phyloP scores from a whole-genome alignment of 2,329 filamentous ascomycete species.

The Aspergillus quadrilineatus region DNA sequence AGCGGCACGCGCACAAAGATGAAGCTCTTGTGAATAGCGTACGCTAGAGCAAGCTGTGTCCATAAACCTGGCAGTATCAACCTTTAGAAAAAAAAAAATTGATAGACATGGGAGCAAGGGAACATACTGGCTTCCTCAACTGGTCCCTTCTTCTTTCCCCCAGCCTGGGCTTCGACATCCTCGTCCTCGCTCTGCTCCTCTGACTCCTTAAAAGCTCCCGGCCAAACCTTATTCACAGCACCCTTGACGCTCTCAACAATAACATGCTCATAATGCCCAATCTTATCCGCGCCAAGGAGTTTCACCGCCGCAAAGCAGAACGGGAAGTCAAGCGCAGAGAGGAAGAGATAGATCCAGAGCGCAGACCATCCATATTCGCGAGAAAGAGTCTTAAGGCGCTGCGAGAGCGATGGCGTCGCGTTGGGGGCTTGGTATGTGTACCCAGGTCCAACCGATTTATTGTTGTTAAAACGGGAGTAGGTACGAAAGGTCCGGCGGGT shows the following conservation, averaged over 20 bases:
- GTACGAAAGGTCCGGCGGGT: slow-evolving; percentile 29
- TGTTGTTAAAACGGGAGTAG: slow-evolving; percentile 13
- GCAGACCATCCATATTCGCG: slow-evolving; percentile 94
- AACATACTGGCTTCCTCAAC: slow-evolving; percentile 67
- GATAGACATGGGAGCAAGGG: neutral
- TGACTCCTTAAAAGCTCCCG: slow-evolving; percentile 17
- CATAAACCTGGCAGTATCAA: slow-evolving; percentile 54
- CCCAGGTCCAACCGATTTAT: slow-evolving; percentile 5
- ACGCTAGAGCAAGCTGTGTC: slow-evolving; percentile 90
- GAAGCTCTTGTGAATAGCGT: slow-evolving; percentile 96
- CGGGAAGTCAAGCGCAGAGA: slow-evolving; percentile 87
- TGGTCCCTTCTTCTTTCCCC: slow-evolving; percentile 60
- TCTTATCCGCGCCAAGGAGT: slow-evolving; percentile 77
- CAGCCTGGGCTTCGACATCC: slow-evolving; percentile 41
- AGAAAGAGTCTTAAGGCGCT: slow-evolving; percentile 76
- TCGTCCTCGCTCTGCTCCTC: slow-evolving; percentile 56
- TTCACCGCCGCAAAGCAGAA: slow-evolving; percentile 90
- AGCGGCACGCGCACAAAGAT: slow-evolving; percentile 94
- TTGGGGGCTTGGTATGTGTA: slow-evolving; percentile 18
- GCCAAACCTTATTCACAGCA: slow-evolving; percentile 40
- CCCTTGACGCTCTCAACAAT: slow-evolving; percentile 41
- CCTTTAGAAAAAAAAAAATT: neutral
- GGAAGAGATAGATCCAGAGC: slow-evolving; percentile 79
- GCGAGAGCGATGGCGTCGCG: slow-evolving; percentile 57
- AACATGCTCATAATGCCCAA: slow-evolving; percentile 60